Evolutionary conservation across 805 yeast species (phyloP).

Genomic region (Metschnikowia anglica): DNA sequence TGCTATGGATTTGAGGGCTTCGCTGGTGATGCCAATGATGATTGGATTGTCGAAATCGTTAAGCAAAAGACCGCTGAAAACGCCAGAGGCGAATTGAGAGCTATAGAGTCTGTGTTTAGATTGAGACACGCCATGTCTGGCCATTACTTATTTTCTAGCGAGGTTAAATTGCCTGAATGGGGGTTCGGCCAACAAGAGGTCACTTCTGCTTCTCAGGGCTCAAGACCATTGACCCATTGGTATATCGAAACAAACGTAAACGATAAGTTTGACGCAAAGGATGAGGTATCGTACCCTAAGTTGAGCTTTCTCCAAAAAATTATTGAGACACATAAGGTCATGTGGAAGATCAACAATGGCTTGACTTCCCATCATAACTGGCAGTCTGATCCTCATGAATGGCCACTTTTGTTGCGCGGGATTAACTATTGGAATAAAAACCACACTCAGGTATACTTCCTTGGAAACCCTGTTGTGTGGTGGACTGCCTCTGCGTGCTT

Average conservation of each 20-base stretch:
- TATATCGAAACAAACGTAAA: conserved; percentile 70
- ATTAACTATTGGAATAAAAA: conserved; percentile 75
- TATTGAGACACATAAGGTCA: conserved; percentile 62
- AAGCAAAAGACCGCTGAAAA: conserved; percentile 46
- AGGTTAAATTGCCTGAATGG: conserved; percentile 75
- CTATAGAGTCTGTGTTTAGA: conserved; percentile 69
- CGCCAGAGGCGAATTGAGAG: conserved; percentile 57
- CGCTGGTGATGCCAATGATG: conserved; percentile 82
- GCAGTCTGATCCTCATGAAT: conserved; percentile 68
- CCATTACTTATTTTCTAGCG: conserved; percentile 73
- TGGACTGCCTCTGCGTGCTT: conserved; percentile 63
- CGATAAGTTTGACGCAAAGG: conserved; percentile 37
- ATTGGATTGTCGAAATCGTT: conserved; percentile 73
- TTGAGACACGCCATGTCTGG: conserved; percentile 79
- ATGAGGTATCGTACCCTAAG: conserved; percentile 46
- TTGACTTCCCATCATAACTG: conserved; percentile 67
- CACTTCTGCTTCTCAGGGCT: conserved; percentile 72
- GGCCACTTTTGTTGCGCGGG: conserved; percentile 79
- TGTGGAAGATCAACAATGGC: conserved; percentile 77
- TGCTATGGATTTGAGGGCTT: conserved; percentile 77
- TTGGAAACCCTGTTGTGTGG: conserved; percentile 83
- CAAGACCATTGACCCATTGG: conserved; percentile 61
- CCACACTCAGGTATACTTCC: conserved; percentile 60
- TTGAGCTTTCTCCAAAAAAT: conserved; percentile 59
- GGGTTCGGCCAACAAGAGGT: conserved; percentile 85